phyloP scores from a whole-genome alignment of 805 yeast genomes.

The Cyberlindnera xylosilytica region DNA sequence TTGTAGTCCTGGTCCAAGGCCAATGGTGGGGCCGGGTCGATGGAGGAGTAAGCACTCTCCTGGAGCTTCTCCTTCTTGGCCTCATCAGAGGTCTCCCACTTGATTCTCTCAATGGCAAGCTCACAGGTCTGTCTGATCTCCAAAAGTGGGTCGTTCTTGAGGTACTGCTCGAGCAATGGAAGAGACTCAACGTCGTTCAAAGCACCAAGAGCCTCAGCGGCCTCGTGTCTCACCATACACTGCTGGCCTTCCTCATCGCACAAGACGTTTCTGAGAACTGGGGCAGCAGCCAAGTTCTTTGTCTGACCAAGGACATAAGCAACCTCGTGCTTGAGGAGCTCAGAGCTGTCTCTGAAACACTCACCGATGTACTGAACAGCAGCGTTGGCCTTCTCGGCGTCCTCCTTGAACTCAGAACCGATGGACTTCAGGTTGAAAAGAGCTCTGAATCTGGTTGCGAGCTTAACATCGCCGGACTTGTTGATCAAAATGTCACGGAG shows the following conservation, averaged over 20 bases:
- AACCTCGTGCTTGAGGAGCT: constrained; percentile 93
- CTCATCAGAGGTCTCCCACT: constrained; percentile 78
- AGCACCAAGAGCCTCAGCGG: constrained; percentile 98
- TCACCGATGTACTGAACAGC: constrained; percentile 84
- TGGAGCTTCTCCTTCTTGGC: constrained; percentile 69
- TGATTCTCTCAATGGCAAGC: constrained; percentile 90
- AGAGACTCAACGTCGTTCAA: constrained; percentile 78
- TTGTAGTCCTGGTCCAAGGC: constrained; percentile 59
- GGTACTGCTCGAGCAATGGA: constrained; percentile 59
- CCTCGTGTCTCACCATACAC: constrained; percentile 98
- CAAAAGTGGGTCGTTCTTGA: constrained; percentile 68
- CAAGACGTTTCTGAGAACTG: constrained; percentile 69
- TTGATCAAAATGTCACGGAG: constrained; percentile 69
- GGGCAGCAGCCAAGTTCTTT: constrained; percentile 74
- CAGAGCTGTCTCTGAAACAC: constrained; percentile 77
- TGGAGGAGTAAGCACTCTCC: constrained; percentile 74
- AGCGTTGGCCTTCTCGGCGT: constrained; percentile 50
- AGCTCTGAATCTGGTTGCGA: constrained; percentile 91
- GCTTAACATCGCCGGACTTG: constrained; percentile 62
- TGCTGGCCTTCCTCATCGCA: constrained; percentile 63
- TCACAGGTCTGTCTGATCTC: constrained; percentile 98
- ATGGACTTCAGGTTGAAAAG: constrained; percentile 84
- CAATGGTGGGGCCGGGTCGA: constrained; percentile 98
- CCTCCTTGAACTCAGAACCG: constrained; percentile 66
- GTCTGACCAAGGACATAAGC: constrained; percentile 98